Evolutionary conservation across 345 rosid species (phyloP).

Genomic region (Raphanus raphanistrum): DNA sequence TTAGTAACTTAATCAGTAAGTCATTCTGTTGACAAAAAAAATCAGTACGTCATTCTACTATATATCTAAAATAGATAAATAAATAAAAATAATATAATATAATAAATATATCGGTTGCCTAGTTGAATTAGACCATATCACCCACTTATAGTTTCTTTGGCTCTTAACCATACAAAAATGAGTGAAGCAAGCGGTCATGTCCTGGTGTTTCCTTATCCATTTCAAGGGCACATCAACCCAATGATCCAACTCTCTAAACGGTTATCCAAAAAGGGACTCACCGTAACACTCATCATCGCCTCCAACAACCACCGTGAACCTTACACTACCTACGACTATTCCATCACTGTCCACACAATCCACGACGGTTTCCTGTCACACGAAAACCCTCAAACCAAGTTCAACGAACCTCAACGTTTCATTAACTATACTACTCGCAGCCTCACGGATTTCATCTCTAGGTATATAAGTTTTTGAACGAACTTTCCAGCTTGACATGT

Average conservation of each 20-base stretch:
- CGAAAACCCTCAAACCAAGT: conserved; percentile 33
- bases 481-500: not conserved
- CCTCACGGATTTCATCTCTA: conserved; percentile 35
- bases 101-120: no score
- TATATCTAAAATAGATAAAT: no score
- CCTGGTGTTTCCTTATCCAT: conserved; percentile 36
- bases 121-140: not conserved
- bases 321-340: conserved; percentile 27
- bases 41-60: not conserved
- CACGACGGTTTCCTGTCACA: conserved; percentile 36
- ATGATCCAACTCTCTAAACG: conserved; percentile 48
- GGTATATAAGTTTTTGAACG: conserved; percentile 20
- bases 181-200: conserved; percentile 30
- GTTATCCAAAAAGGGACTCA: conserved; percentile 40
- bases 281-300: conserved; percentile 34
- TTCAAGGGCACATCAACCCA: conserved; percentile 43
- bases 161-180: conserved; percentile 16
- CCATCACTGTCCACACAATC: conserved; percentile 37
- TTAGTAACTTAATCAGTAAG: not conserved
- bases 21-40: no score
- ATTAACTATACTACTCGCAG: conserved; percentile 24
- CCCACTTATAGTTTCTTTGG: not conserved
- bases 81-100: no score
- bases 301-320: conserved; percentile 38
- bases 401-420: conserved; percentile 23